phyloP scores from a whole-genome alignment of 2,329 filamentous ascomycete genomes.

The Aspergillus ibericus region DNA sequence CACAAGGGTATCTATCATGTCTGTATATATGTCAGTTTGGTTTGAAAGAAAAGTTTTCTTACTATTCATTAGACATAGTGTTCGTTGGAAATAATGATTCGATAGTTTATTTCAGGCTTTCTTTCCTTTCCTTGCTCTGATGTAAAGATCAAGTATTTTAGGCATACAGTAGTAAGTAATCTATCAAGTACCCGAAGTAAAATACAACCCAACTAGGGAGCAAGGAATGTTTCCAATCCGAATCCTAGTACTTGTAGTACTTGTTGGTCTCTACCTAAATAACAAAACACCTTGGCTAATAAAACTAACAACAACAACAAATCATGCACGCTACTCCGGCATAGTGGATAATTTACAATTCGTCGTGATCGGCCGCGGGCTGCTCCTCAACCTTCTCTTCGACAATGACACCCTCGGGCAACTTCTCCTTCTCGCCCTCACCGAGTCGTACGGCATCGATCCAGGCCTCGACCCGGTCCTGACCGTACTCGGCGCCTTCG shows the following conservation, averaged over 20 bases:
- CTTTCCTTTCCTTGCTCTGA: not conserved
- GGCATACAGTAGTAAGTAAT: too few species aligned
- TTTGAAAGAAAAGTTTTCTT: conserved; percentile 12
- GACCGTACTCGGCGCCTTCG: conserved; percentile 50
- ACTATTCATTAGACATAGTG: not conserved
- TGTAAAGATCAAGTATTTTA: too few species aligned
- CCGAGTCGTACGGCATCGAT: conserved; percentile 89
- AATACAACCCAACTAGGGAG: not conserved
- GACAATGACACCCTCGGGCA: conserved; percentile 62
- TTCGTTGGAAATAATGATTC: not conserved
- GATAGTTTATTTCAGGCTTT: not conserved
- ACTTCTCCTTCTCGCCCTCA: conserved; percentile 75
- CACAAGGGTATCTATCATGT: not conserved
- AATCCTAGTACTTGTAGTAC: too few species aligned
- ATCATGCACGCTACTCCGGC: not conserved
- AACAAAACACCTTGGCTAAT: conserved; percentile 1
- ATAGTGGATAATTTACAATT: conserved; percentile 34
- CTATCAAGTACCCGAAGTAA: too few species aligned
- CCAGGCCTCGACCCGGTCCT: conserved; percentile 73
- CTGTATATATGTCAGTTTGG: conserved; percentile 4
- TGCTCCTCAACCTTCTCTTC: conserved; percentile 38
- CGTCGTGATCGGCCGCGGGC: conserved; percentile 45
- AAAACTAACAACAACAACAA: not conserved
- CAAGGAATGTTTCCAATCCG: not conserved
- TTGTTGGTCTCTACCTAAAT: not conserved